phyloP scores from a whole-genome alignment of 1,139 yeast genomes.

The Yamadazyma pseudoaaseri region DNA sequence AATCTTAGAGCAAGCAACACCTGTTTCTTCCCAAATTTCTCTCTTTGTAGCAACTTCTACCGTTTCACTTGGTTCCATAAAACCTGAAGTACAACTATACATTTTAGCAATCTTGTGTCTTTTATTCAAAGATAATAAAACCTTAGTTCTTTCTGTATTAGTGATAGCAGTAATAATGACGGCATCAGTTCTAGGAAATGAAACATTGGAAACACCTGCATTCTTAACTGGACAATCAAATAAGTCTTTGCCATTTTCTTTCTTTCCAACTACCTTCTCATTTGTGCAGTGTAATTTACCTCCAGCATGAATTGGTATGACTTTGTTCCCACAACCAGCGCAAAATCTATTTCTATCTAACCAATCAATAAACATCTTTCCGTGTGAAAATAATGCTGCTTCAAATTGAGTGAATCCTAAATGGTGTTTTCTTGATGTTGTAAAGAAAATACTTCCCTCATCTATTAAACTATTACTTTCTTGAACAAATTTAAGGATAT shows the following conservation, averaged over 20 bases:
- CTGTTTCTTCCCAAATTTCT: slow-evolving; percentile 96
- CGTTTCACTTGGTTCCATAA: slow-evolving; percentile 92
- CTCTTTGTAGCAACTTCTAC: slow-evolving; percentile 85
- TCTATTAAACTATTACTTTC: slow-evolving; percentile 8
- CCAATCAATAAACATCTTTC: slow-evolving; percentile 88
- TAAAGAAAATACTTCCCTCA: slow-evolving; percentile 22
- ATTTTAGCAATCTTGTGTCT: slow-evolving; percentile 50
- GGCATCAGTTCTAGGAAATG: slow-evolving; percentile 91
- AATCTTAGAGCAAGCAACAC: slow-evolving; percentile 65
- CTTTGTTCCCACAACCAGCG: slow-evolving; percentile 81
- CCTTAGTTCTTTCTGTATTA: slow-evolving; percentile 55
- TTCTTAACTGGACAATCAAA: slow-evolving; percentile 54
- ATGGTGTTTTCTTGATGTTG: slow-evolving; percentile 35
- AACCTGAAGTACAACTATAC: slow-evolving; percentile 91
- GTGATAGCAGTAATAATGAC: slow-evolving; percentile 81
- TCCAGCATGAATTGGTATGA: slow-evolving; percentile 77
- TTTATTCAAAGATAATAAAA: slow-evolving; percentile 70
- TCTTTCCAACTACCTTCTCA: slow-evolving; percentile 15
- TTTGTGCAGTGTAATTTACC: slow-evolving; percentile 68
- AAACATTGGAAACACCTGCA: slow-evolving; percentile 56
- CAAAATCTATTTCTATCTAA: slow-evolving; percentile 70
- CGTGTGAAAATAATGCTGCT: slow-evolving; percentile 74
- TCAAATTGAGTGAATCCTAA: slow-evolving; percentile 43
- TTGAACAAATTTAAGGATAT: slow-evolving; percentile 21
- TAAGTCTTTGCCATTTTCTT: slow-evolving; percentile 18